A percentile compares a stretch with the other conserved stretches of the same genome.
Evolutionary conservation across 1,284 basidiomycete genomes (phyloP).

Genomic region (Gymnopus androsaceus): DNA sequence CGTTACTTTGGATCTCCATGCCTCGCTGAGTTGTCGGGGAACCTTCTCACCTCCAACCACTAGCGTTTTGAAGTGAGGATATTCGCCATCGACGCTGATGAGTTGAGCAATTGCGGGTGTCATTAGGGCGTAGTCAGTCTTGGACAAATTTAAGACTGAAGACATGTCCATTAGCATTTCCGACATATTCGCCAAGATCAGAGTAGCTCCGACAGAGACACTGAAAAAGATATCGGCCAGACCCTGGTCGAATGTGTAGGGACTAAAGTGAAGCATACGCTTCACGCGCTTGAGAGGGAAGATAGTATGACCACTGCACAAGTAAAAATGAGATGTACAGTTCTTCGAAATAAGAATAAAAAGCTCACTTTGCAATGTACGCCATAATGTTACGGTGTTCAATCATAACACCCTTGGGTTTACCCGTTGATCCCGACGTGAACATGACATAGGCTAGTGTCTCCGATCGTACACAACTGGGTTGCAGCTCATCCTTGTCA

Average conservation of each 20-base stretch:
- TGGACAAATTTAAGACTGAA: background rate
- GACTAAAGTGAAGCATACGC: conserved; percentile 14
- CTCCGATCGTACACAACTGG: too few relatives aligned
- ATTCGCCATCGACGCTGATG: background rate
- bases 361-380: conserved; percentile 4
- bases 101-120: conserved; percentile 7
- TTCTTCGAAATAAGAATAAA: background rate
- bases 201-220: conserved; percentile 4
- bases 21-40: conserved; percentile 8
- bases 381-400: conserved; percentile 11
- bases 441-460: conserved; percentile 13
- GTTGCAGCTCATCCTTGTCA: too few relatives aligned
- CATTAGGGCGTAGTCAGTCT: background rate
- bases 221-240: conserved; percentile 13
- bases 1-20: background rate
- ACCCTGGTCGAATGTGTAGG: conserved; percentile 13
- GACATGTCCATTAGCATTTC: background rate
- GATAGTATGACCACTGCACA: background rate
- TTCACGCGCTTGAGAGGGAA: background rate
- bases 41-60: conserved; percentile 6
- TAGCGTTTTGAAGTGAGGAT: background rate
- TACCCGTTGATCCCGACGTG: conserved; percentile 14
- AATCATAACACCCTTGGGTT: conserved; percentile 15
- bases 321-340: background rate
- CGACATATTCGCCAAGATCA: background rate